Evolutionary conservation across 2,329 filamentous ascomycete species (phyloP).

Genomic region (Calonectria pteridis): DNA sequence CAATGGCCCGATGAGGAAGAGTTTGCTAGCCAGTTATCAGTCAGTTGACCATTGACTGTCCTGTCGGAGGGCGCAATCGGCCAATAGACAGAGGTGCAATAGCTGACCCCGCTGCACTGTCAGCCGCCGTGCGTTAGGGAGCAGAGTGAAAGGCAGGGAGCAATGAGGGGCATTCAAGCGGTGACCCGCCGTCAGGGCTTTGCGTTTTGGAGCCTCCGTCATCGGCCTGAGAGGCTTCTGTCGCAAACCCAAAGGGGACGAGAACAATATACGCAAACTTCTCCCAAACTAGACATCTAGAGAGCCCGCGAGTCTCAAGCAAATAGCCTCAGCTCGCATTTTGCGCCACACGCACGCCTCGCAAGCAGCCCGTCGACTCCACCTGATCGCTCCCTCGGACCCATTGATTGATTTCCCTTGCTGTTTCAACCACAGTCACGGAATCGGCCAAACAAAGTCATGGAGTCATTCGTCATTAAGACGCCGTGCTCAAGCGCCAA

Average conservation of each 20-base stretch:
- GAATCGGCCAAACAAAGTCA: conserved; percentile 64
- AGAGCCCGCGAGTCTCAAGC: background rate
- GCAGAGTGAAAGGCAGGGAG: background rate
- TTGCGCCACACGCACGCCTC: conserved; percentile 35
- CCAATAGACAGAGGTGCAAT: background rate
- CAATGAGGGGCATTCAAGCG: background rate
- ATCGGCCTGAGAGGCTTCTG: conserved; percentile 21
- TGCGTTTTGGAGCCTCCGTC: conserved; percentile 25
- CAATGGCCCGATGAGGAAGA: background rate
- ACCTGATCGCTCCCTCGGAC: background rate
- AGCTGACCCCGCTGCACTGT: conserved; percentile 5
- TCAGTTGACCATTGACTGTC: background rate
- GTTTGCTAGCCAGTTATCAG: background rate
- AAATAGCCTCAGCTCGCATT: conserved; percentile 33
- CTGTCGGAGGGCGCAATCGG: background rate
- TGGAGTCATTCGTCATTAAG: conserved; percentile 77
- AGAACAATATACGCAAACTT: conserved; percentile 15
- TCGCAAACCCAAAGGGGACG: conserved; percentile 10
- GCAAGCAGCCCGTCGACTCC: background rate
- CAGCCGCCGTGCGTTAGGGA: background rate
- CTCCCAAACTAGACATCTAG: conserved; percentile 7
- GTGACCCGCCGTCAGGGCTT: conserved; percentile 20
- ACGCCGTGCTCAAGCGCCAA: conserved; percentile 97
- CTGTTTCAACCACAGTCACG: conserved; percentile 53
- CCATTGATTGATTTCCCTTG: conserved; percentile 34